Base-by-base conservation (phyloP, 1,139 yeast species). In the Cylindricascospora bacillispora region DNA sequence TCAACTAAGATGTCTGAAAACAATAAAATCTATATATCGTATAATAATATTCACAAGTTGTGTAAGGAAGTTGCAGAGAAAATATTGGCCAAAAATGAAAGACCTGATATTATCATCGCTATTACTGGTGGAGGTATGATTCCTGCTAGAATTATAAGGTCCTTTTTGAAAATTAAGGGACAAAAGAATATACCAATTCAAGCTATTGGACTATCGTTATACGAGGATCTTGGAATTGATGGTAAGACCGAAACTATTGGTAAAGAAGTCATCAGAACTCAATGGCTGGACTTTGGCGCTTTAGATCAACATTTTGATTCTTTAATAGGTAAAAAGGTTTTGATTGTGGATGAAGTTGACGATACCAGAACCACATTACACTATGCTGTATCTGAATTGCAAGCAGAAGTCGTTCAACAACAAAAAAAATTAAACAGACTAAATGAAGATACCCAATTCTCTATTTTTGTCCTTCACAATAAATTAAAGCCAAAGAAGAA, bases 351-450 rank as follows among this genome's bases (percentile, higher is more conserved):
- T 52, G 95, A 85, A 57, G 95, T 85, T 28, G 95, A 85, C 56
- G 95, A 85, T 54, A 83, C 95, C 30, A 76, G 95, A 66, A 85
- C 95, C 37, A 85, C 95, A 13, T 67, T 85, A 43, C 94, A 83
- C 59, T 86, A 85, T 50, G 95, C 95, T 3, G 75, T 85, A 15
- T 67, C 77, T 18, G 95, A 85, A 58, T 70, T 85, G 52, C 72
- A 79, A 57, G 81, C 81, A 60, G 97, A 86, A 52, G 79, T 85
- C 31, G 70, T 50, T 25, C 68, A 57, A 21, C 74, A 75, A 49
- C 53, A 55, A 51, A 37, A 45, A 50, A 49, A 51, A 43, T 40
- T 56, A 35, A 39, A 44, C 35, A 43, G 57, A 44, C 25, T 38
- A 16, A 45, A 56, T 27, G 63, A 60, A 36, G 48, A 47, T 22